phyloP scores from a whole-genome alignment of 495 filamentous ascomycete species.

The Durotheca rogersii region DNA sequence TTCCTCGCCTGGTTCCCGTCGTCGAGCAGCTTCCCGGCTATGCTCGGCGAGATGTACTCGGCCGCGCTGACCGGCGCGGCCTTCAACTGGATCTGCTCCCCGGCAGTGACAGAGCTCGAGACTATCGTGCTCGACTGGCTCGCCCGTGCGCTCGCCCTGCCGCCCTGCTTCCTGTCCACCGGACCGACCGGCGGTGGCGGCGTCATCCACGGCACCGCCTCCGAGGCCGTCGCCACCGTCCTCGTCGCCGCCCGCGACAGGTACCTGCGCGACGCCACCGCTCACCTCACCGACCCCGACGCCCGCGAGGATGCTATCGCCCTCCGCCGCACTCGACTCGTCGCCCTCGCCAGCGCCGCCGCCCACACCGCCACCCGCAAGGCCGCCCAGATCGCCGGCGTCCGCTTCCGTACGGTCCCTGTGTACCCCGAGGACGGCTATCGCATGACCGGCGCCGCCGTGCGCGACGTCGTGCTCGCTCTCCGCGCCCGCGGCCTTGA shows the following conservation, averaged over 20 bases:
- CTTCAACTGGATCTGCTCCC: conserved; percentile 97
- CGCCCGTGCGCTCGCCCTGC: conserved; percentile 69
- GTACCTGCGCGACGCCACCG: conserved; percentile 61
- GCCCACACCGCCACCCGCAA: conserved; percentile 85
- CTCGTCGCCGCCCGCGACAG: conserved; percentile 90
- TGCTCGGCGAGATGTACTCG: conserved; percentile 92
- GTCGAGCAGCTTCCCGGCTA: conserved; percentile 75
- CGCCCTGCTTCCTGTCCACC: conserved; percentile 72
- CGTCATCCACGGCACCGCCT: conserved; percentile 92
- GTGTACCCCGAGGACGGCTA: conserved; percentile 63
- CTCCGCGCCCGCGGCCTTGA: conserved; percentile 63
- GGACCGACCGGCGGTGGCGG: conserved; percentile 75
- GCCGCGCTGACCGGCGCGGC: conserved; percentile 84
- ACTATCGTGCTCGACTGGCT: conserved; percentile 95
- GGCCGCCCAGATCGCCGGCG: conserved; percentile 81
- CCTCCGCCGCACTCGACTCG: conserved; percentile 65
- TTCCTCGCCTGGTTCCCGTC: conserved; percentile 98
- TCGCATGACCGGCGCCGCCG: conserved; percentile 64
- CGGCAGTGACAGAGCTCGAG: conserved; percentile 94
- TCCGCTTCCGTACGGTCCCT: conserved; percentile 68
- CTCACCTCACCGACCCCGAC: conserved; percentile 53
- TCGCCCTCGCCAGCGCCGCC: conserved; percentile 77
- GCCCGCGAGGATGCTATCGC: conserved; percentile 66
- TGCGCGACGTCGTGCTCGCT: conserved; percentile 62
- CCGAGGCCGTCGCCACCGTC: conserved; percentile 81